These are phyloP conservation scores for Dendrobium nobile DNA, from an alignment of 106 monocot species.

Conservation along the genomic window DNA sequence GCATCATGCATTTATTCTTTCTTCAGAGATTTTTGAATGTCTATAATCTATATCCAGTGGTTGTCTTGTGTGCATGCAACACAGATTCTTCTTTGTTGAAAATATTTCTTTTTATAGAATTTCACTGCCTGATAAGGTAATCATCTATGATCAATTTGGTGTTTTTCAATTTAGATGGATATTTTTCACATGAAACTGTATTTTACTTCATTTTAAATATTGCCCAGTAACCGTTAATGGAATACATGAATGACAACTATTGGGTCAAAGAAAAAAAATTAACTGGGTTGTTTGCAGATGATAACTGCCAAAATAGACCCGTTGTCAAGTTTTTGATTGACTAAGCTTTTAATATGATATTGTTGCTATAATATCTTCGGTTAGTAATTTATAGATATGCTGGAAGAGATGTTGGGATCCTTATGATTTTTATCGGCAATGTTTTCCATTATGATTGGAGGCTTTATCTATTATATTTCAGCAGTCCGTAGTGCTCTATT, in stretches of 20 bases:
- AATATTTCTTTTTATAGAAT: background rate
- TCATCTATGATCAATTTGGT: background rate
- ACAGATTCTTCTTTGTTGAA: background rate
- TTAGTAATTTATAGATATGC: background rate
- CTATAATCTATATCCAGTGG: background rate
- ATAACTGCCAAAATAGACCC: background rate
- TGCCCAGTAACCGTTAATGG: background rate
- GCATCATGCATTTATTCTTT: background rate
- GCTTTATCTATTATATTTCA: background rate
- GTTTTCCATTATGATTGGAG: background rate
- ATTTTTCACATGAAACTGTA: background rate
- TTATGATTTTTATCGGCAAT: background rate
- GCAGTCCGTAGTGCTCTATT: background rate
- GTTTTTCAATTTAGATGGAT: background rate
- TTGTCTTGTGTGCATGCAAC: background rate
- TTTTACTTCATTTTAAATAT: background rate
- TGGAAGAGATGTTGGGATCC: background rate
- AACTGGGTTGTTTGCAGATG: background rate
- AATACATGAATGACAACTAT: background rate
- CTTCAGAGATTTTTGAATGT: background rate
- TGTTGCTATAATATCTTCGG: background rate
- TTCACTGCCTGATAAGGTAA: background rate
- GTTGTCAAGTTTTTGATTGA: background rate
- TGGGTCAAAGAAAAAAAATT: background rate
- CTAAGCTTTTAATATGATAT: background rate